Base-by-base conservation (phyloP, 2,329 filamentous ascomycete genomes). In the Pseudocercospora fuligena region DNA sequence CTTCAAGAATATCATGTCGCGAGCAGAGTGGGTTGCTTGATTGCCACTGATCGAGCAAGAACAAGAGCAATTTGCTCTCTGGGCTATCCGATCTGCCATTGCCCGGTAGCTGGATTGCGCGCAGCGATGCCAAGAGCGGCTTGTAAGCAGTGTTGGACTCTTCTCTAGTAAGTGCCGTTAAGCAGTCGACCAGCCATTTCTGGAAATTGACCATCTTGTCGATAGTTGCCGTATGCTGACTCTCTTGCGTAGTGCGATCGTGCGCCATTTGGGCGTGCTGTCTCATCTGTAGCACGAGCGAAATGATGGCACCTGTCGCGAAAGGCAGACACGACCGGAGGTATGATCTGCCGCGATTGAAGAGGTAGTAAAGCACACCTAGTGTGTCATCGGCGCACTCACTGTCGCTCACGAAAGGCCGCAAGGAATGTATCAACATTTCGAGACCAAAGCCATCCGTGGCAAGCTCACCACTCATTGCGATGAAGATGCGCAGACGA, bases 301-400 rank as follows among this genome's bases (percentile, higher is more conserved):
- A 92, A 19, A 97, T 81, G 0, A 90, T 86, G 69, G 94, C 91
- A 0, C 94, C 94, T 11, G 92, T 89, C 49, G 96, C 82, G 73
- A 97, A 97, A 0, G 89, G 90, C 0, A 93, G 89, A 0, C 86
- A 84, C 33, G 78, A 80, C 33, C 61, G 49, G 4, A 99, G 82
- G 75, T 94, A 89, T 5, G 80, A 73, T 16, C 82, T 81, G 7
- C 94, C 93, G 60, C 86, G 85, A 5, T 87, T 82, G 14, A 98
- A 83, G 1, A 99, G 85, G 78, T 97, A 97, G 77, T 93, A 91
- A 66, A 92, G 89, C 36, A 99, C 87, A 0, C 94, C 94, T 53
- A 98, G 84, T 1, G 92, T 90, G 80, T 99, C 95, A 75, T 97
- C 92, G 9, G 94, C 92, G 78, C 94, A 98, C 75, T 96, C 91